phyloP scores from a whole-genome alignment of 148 eudicot species.

The Dysphania ambrosioides region DNA sequence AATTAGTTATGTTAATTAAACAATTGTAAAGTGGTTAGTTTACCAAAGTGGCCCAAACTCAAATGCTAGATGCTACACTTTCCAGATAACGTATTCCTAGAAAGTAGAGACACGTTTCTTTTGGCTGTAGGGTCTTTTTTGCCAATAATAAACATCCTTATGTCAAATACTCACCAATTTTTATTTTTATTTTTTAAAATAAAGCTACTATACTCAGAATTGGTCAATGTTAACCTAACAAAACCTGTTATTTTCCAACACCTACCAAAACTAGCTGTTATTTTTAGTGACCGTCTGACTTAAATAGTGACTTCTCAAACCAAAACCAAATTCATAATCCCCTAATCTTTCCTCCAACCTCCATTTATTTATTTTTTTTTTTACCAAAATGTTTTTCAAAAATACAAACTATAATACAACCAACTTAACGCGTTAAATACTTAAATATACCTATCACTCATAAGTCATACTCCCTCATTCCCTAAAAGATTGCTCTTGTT shows the following conservation, averaged over 20 bases:
- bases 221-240: not conserved
- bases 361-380: not conserved
- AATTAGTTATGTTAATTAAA: not conserved
- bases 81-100: not conserved
- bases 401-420: too few species aligned
- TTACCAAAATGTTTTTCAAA: too few species aligned
- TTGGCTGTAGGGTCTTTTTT: too few species aligned
- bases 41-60: not conserved
- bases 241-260: constrained; percentile 12
- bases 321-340: too few species aligned
- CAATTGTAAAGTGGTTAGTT: not conserved
- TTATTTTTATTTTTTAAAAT: not conserved
- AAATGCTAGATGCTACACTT: not conserved
- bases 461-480: too few species aligned
- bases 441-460: too few species aligned
- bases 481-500: too few species aligned
- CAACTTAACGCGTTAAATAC: too few species aligned
- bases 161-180: too few species aligned
- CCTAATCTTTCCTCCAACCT: not conserved
- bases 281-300: constrained; percentile 16
- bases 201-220: not conserved
- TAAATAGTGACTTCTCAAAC: too few species aligned
- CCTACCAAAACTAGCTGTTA: constrained; percentile 1
- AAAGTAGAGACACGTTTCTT: too few species aligned
- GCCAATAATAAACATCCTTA: too few species aligned